Conservation (phyloP, 306 rosid species). For the Glycine soja region DNA sequence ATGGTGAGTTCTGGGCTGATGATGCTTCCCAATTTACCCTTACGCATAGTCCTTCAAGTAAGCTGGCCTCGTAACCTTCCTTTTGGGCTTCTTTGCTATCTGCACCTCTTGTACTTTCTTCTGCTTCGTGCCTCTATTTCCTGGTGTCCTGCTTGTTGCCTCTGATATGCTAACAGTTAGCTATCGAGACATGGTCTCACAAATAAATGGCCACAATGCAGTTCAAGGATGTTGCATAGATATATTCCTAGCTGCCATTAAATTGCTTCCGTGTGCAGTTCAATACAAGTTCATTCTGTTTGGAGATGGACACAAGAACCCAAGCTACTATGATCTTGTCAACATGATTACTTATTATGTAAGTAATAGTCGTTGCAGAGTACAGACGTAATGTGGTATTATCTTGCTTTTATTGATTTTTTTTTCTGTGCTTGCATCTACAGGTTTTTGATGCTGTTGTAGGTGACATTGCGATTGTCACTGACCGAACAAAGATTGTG, state of each 20-base stretch:
- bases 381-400: too few species aligned
- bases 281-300: slow-evolving; percentile 59
- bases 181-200: slow-evolving; percentile 62
- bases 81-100: too few species aligned
- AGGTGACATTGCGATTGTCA: slow-evolving; percentile 83
- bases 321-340: slow-evolving; percentile 67
- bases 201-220: slow-evolving; percentile 52
- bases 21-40: too few species aligned
- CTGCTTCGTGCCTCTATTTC: too few species aligned
- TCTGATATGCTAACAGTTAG: too few species aligned
- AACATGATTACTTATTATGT: slow-evolving; percentile 64
- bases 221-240: slow-evolving; percentile 77
- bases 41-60: too few species aligned
- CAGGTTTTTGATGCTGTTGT: slow-evolving; percentile 78
- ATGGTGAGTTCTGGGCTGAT: too few species aligned
- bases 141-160: too few species aligned
- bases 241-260: slow-evolving; percentile 73
- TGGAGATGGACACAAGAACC: slow-evolving; percentile 72
- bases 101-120: too few species aligned
- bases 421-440: slow-evolving; percentile 7
- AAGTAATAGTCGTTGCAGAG: slow-evolving; percentile 40
- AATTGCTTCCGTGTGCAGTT: slow-evolving; percentile 71
- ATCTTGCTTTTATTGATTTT: slow-evolving; percentile 1
- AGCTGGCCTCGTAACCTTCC: too few species aligned
- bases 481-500: slow-evolving; percentile 72